Base-by-base conservation (phyloP, 225 moss, liverwort and hornwort species). In the Straminergon stramineum region DNA sequence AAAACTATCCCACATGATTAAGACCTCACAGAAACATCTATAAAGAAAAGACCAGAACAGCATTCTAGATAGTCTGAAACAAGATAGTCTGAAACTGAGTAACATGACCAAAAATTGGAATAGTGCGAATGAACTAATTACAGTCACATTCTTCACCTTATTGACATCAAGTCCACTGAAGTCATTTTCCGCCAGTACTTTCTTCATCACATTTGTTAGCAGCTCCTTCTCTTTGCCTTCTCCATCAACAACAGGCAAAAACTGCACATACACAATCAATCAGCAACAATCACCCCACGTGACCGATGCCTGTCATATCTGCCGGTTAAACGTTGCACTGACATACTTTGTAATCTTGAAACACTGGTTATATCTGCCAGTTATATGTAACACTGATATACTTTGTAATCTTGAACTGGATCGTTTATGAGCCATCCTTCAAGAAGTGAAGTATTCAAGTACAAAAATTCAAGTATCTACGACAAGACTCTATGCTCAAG, bases 181-280 rank as follows among this genome's bases (percentile, higher is more conserved):
- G 83, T 94, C 94, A 81, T 99, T 95, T 83, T 92, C 93, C 39
- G 97, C 96, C 83, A 99, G 85, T 21, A 99, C 97, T 97, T 96
- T 97, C 76, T 90, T 96, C 79, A 97, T 94, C 85, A 99, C 94
- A 67, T 92, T 94, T 76, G 92, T 92, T 65, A 99, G 89, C 63
- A 95, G 93, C 90, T 97, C 94, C 89, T 95, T 99, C 84, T 99
- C 97, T 63, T 96, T 93, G 60, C 97, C 95, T 93, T 96, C 95
- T 62, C 95, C 95, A 86, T 95, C 97, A 63, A 97, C 93, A 51
- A 97, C 99, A 39, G 97, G 97, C 82, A 99, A 94, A 92, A 97
- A 99, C 99, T 99, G 96, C 92, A 86, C 52, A 75, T 60, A 78
- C 55, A 76, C 23, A 79, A 88, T 61, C 81, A 86, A 81, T 84